A percentile compares a stretch with the other conserved stretches of the same genome.
phyloP scores from a whole-genome alignment of 2,329 filamentous ascomycete species.

The Leptosphaerulina australis region DNA sequence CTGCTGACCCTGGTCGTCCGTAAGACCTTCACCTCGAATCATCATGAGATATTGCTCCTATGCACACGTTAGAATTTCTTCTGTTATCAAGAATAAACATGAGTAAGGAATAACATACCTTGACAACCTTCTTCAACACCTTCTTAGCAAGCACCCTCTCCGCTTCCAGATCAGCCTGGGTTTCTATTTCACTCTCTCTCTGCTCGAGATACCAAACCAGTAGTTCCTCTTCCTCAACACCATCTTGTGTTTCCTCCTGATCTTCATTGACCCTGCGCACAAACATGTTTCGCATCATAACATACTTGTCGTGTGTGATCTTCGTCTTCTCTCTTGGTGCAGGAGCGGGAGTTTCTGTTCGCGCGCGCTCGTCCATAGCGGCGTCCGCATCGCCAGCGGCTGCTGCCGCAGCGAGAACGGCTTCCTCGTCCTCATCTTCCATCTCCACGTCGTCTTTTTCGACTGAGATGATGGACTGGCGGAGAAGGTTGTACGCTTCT shows the following conservation, averaged over 20 bases:
- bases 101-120: constrained; percentile 63
- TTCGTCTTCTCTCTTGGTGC: constrained; percentile 69
- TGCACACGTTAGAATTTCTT: constrained; percentile 24
- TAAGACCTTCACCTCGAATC: constrained; percentile 82
- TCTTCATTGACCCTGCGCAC: constrained; percentile 84
- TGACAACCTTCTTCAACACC: constrained; percentile 94
- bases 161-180: constrained; percentile 77
- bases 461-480: constrained; percentile 95
- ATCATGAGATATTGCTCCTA: constrained; percentile 66
- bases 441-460: constrained; percentile 98
- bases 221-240: constrained; percentile 81
- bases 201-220: constrained; percentile 91
- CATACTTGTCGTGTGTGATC: constrained; percentile 95
- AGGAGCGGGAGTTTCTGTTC: constrained; percentile 49
- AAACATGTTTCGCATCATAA: constrained; percentile 84
- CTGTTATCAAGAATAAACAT: neutral
- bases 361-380: constrained; percentile 36
- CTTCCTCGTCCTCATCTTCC: constrained; percentile 76
- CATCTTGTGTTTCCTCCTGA: constrained; percentile 75
- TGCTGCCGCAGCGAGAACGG: constrained; percentile 58
- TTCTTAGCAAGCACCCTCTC: constrained; percentile 78
- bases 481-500: constrained; percentile 88
- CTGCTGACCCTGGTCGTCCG: constrained; percentile 73
- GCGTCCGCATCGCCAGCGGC: constrained; percentile 52
- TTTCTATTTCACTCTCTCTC: constrained; percentile 80